Evolutionary conservation across 2,329 filamentous ascomycete genomes (phyloP).

Genomic region (Basipetospora chlamydospora): DNA sequence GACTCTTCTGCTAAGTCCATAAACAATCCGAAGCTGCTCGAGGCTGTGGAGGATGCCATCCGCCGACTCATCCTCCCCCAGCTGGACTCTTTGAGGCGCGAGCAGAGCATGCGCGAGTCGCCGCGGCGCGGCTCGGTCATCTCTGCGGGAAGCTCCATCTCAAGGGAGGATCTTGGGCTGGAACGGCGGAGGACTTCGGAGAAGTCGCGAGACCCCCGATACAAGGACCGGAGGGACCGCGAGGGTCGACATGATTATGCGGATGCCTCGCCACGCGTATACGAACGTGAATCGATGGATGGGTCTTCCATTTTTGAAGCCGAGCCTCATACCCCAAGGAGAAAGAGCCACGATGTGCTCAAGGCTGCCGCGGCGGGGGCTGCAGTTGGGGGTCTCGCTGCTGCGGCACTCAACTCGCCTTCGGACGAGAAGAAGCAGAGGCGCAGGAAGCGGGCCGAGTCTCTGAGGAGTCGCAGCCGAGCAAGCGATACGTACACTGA

Average conservation of each 20-base stretch:
- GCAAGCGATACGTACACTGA: conserved; percentile 30
- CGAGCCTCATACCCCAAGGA: conserved; percentile 29
- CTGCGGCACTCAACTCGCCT: conserved; percentile 10
- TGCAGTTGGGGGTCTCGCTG: conserved; percentile 21
- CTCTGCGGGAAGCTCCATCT: conserved; percentile 39
- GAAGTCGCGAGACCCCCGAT: conserved; percentile 4
- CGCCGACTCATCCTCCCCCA: conserved; percentile 81
- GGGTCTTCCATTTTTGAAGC: conserved; percentile 22
- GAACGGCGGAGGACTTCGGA: conserved; percentile 45
- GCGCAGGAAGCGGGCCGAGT: conserved; percentile 36
- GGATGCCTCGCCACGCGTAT: conserved; percentile 29
- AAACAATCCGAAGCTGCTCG: conserved; percentile 81
- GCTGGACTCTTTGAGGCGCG: conserved; percentile 77
- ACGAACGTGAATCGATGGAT: conserved; percentile 31
- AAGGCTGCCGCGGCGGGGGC: conserved; percentile 31
- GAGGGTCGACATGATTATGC: conserved; percentile 42
- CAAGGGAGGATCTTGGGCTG: conserved; percentile 40
- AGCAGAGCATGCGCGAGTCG: conserved; percentile 62
- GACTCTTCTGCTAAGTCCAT: conserved; percentile 49
- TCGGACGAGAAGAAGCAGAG: conserved; percentile 14
- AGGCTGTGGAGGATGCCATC: conserved; percentile 88
- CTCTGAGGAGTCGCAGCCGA: conserved; percentile 27
- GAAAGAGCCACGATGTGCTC: conserved; percentile 25
- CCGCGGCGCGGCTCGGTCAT: conserved; percentile 49
- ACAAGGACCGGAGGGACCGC: conserved; percentile 21